phyloP scores from a whole-genome alignment of 257 asterid genomes.

The Ajuga chamaepitys region DNA sequence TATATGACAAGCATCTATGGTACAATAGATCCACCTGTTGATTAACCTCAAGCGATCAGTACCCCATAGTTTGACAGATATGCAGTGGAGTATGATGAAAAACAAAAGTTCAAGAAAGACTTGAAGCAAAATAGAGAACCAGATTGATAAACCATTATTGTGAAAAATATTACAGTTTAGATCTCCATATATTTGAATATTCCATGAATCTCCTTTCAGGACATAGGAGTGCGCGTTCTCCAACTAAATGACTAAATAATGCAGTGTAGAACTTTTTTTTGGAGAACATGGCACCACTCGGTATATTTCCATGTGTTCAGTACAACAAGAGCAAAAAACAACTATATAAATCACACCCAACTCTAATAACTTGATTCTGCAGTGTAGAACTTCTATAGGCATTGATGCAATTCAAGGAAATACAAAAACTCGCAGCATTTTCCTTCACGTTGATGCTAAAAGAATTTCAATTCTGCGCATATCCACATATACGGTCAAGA shows the following conservation, averaged over 20 bases:
- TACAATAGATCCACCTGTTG: not conserved
- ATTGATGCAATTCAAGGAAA: not conserved
- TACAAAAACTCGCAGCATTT: not conserved
- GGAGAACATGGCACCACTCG: not conserved
- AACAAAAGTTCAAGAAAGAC: not conserved
- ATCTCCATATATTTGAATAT: not conserved
- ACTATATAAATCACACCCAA: not conserved
- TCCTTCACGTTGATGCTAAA: not conserved
- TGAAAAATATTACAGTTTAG: no score
- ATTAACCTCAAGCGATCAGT: not conserved
- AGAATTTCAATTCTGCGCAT: not conserved
- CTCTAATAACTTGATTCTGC: not conserved
- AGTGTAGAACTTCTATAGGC: not conserved
- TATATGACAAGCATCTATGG: no score
- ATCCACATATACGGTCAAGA: not conserved
- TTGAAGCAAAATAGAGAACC: not conserved
- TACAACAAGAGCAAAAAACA: not conserved
- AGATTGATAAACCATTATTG: not conserved
- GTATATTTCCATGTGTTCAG: not conserved
- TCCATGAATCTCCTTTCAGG: no score
- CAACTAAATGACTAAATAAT: not conserved
- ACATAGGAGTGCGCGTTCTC: not conserved
- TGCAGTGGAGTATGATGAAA: not conserved
- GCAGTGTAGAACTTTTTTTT: not conserved
- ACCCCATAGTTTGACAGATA: not conserved